Evolutionary conservation across 2,329 filamentous ascomycete genomes (phyloP).

Genomic region (Lachnellula cervina): DNA sequence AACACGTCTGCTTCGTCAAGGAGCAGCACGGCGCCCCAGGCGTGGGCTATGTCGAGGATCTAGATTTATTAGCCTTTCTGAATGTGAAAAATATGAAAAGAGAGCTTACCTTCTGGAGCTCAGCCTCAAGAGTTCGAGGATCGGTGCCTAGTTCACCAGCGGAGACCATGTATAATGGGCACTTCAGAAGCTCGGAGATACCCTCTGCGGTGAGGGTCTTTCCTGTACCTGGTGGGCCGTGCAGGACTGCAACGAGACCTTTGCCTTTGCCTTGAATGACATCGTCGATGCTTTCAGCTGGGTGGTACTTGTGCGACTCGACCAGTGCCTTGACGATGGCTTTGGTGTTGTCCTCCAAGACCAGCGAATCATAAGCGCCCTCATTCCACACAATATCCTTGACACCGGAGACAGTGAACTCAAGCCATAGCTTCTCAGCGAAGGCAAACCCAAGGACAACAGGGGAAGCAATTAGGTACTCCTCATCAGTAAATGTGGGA

Average conservation of each 20-base stretch:
- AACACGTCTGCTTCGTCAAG: conserved; percentile 85
- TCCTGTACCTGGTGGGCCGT: conserved; percentile 80
- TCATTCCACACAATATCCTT: conserved; percentile 82
- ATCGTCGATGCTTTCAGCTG: conserved; percentile 76
- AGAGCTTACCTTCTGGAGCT: conserved; percentile 57
- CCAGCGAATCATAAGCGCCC: conserved; percentile 74
- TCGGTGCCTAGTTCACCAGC: conserved; percentile 80
- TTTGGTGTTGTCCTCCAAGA: conserved; percentile 59
- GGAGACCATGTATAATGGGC: conserved; percentile 77
- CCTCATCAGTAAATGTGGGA: conserved; percentile 69
- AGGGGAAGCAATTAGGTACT: conserved; percentile 77
- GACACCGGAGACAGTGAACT: conserved; percentile 76
- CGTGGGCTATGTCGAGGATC: conserved; percentile 79
- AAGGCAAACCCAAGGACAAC: conserved; percentile 85
- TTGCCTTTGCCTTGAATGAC: conserved; percentile 81
- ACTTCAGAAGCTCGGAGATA: conserved; percentile 76
- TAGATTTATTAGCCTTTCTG: background rate
- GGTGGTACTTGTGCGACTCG: conserved; percentile 77
- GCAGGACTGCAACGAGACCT: conserved; percentile 75
- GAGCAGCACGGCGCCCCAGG: conserved; percentile 79
- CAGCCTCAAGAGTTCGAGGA: conserved; percentile 64
- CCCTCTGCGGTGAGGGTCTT: conserved; percentile 86
- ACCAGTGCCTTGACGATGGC: conserved; percentile 75
- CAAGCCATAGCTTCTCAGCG: conserved; percentile 83
- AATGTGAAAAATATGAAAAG: background rate